phyloP scores from a whole-genome alignment of 139 green algal species.

The Coelastrella sp. region DNA sequence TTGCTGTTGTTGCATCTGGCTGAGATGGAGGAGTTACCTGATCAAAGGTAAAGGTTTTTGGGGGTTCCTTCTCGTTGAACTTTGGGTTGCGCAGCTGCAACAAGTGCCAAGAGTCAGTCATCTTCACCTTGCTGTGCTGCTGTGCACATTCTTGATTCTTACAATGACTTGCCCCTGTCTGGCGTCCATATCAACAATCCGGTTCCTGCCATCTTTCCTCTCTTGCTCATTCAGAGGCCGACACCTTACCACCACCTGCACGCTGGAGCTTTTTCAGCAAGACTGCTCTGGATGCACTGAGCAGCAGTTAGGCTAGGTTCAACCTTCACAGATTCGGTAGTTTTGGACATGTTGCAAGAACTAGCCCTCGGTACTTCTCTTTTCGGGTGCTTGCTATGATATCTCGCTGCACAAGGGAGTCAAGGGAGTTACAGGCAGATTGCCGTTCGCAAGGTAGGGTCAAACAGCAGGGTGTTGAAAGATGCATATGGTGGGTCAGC shows the following conservation, averaged over 20 bases:
- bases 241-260: conserved; percentile 84
- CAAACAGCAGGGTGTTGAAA: too few species aligned
- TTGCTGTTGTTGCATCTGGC: too few species aligned
- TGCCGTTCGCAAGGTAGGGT: too few species aligned
- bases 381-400: too few species aligned
- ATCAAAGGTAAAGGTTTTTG: conserved; percentile 81
- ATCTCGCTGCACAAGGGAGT: too few species aligned
- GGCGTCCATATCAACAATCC: conserved; percentile 82
- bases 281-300: not conserved
- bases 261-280: not conserved
- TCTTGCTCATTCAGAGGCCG: conserved; percentile 84
- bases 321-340: conserved; percentile 38
- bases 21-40: too few species aligned
- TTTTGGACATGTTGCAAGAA: conserved; percentile 29
- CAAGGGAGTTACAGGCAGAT: too few species aligned
- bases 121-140: too few species aligned
- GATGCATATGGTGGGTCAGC: too few species aligned
- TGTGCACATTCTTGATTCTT: too few species aligned
- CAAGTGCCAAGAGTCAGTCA: not conserved
- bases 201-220: conserved; percentile 65
- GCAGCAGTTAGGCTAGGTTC: not conserved
- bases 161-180: conserved; percentile 71
- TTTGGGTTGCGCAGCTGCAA: conserved; percentile 72
- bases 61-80: conserved; percentile 60
- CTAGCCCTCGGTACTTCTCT: too few species aligned